Evolutionary conservation across 2,329 filamentous ascomycete species (phyloP).

Genomic region (Dothideomycetes sp.): DNA sequence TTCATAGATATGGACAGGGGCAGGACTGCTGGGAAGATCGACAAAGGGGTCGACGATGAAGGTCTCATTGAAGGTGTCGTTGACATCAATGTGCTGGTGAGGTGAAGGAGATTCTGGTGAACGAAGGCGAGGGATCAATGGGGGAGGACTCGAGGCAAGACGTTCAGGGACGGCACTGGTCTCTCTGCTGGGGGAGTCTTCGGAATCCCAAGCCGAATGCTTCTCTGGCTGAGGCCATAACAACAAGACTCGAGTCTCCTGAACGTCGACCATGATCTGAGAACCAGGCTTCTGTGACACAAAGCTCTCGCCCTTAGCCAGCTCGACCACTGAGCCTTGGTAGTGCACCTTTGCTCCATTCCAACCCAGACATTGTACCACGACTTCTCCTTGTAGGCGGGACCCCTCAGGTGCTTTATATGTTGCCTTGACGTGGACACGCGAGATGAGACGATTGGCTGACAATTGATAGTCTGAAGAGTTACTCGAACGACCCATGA

Average conservation of each 20-base stretch:
- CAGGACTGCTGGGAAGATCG: conserved; percentile 32
- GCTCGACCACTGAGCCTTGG: conserved; percentile 74
- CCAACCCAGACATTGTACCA: conserved; percentile 89
- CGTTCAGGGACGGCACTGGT: conserved; percentile 18
- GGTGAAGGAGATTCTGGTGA: conserved; percentile 72
- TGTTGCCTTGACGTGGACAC: conserved; percentile 81
- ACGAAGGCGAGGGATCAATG: conserved; percentile 51
- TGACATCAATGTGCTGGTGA: conserved; percentile 34
- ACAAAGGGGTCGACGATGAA: conserved; percentile 36
- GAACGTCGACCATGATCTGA: conserved; percentile 92
- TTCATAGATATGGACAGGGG: conserved; percentile 62
- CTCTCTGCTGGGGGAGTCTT: conserved; percentile 7
- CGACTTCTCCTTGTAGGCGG: conserved; percentile 66
- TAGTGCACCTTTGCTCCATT: conserved; percentile 92
- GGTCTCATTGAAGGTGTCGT: conserved; percentile 26
- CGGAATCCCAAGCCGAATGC: conserved; percentile 5
- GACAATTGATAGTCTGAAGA: conserved; percentile 94
- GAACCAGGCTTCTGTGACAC: conserved; percentile 77
- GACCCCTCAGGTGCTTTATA: conserved; percentile 63
- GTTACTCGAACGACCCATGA: conserved; percentile 89
- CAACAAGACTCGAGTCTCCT: conserved; percentile 81
- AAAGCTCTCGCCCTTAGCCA: conserved; percentile 82
- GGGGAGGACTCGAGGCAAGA: conserved; percentile 53
- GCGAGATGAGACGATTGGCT: conserved; percentile 82
- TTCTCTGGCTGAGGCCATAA: conserved; percentile 59